Conservation (phyloP, 768 basidiomycete genomes). For the Mycena crocata region DNA sequence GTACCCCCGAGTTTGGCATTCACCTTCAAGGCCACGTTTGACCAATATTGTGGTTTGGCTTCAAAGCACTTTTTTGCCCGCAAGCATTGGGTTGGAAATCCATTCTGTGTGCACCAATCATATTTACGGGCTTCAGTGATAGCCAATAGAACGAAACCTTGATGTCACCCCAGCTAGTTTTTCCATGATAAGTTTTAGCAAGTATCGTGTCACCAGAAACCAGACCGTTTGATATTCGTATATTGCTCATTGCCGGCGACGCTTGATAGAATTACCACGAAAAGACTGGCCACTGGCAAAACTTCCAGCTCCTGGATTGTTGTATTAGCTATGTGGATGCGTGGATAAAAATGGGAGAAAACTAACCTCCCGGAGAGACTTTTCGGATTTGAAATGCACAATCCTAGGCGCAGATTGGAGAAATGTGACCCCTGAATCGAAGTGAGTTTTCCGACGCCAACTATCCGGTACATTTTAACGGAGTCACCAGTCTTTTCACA, state of each 20-base stretch:
- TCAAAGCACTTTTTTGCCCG: constrained; percentile 71
- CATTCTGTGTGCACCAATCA: constrained; percentile 60
- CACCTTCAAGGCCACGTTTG: constrained; percentile 84
- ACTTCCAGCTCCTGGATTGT: no score
- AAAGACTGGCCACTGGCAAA: no score
- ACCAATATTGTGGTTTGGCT: constrained; percentile 81
- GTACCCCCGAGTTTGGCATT: constrained; percentile 90
- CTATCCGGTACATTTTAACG: no score
- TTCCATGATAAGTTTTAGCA: background rate
- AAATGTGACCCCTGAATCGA: no score
- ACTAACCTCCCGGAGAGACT: no score
- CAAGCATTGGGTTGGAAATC: constrained; percentile 84
- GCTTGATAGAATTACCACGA: no score
- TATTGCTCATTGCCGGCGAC: constrained; percentile 84
- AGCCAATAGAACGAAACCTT: constrained; percentile 49
- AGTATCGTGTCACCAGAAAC: constrained; percentile 35
- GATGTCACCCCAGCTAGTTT: constrained; percentile 85
- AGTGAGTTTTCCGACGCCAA: no score
- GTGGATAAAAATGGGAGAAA: no score
- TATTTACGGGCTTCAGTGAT: constrained; percentile 22
- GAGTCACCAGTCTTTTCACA: no score
- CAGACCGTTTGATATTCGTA: constrained; percentile 81
- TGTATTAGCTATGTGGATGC: no score
- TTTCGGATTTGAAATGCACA: no score
- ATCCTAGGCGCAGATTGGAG: no score